Evolutionary conservation across 1,139 yeast species (phyloP).

Genomic region (Geotrichum fermentans): DNA sequence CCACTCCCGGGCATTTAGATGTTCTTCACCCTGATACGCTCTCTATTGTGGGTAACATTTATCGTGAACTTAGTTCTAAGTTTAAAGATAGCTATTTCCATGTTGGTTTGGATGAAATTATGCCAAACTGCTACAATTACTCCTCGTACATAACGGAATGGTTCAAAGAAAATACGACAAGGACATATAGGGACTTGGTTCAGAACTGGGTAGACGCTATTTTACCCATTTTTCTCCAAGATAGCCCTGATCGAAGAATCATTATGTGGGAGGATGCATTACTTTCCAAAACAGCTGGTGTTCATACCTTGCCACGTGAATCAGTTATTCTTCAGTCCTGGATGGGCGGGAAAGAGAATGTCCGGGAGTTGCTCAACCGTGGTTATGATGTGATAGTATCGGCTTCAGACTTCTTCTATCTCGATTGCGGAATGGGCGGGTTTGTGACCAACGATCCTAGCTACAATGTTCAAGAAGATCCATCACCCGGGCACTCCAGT

Average conservation of each 20-base stretch:
- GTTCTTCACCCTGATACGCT: conserved; percentile 40
- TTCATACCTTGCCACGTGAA: conserved; percentile 5
- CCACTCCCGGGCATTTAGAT: conserved; percentile 48
- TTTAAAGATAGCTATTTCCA: conserved; percentile 44
- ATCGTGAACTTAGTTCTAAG: conserved; percentile 38
- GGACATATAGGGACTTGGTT: conserved; percentile 38
- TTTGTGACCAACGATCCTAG: conserved; percentile 43
- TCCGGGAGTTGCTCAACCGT: conserved; percentile 36
- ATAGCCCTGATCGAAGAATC: conserved; percentile 32
- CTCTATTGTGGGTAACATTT: conserved; percentile 40
- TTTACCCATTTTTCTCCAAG: conserved; percentile 38
- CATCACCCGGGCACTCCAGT: conserved; percentile 33
- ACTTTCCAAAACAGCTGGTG: conserved; percentile 28
- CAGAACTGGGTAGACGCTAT: conserved; percentile 44
- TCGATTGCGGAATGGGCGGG: conserved; percentile 49
- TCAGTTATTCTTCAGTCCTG: conserved; percentile 44
- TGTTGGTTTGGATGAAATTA: conserved; percentile 47
- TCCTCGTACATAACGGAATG: conserved; percentile 37
- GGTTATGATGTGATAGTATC: conserved; percentile 48
- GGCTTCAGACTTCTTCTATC: conserved; percentile 39
- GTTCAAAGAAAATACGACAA: conserved; percentile 34
- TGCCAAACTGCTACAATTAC: conserved; percentile 40
- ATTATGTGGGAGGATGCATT: conserved; percentile 51
- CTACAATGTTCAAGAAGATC: conserved; percentile 31
- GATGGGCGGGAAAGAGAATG: conserved; percentile 36